A percentile compares a stretch with the other conserved stretches of the same genome.
phyloP scores from a whole-genome alignment of 495 filamentous ascomycete genomes.

The Aspergillus cristatus region DNA sequence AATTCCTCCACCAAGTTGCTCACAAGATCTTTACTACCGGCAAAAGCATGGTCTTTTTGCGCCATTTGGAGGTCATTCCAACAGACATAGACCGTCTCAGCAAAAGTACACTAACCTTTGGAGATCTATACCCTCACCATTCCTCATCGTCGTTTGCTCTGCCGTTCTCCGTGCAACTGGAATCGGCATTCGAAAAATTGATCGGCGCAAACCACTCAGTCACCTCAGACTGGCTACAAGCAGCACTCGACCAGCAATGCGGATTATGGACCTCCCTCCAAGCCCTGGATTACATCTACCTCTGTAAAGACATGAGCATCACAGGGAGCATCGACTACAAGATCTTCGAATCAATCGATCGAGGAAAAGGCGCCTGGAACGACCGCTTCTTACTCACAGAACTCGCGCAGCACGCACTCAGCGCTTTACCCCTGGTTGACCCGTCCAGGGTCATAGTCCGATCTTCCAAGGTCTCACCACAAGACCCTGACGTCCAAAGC shows the following conservation, averaged over 20 bases:
- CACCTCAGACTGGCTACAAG: slow-evolving; percentile 54
- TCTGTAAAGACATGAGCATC: slow-evolving; percentile 59
- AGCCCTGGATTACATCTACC: slow-evolving; percentile 60
- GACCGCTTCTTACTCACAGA: slow-evolving; percentile 79
- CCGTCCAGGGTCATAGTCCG: slow-evolving; percentile 50
- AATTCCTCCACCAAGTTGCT: slow-evolving; percentile 59
- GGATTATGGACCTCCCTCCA: slow-evolving; percentile 57
- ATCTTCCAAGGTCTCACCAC: slow-evolving; percentile 12
- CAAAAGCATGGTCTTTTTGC: slow-evolving; percentile 78
- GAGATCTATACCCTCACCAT: slow-evolving; percentile 39
- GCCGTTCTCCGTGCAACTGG: slow-evolving; percentile 69
- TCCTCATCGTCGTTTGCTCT: slow-evolving; percentile 34
- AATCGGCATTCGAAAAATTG: slow-evolving; percentile 58
- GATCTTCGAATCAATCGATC: slow-evolving; percentile 72
- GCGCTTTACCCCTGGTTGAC: slow-evolving; percentile 39
- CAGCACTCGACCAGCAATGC: slow-evolving; percentile 57
- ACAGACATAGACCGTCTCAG: slow-evolving; percentile 8
- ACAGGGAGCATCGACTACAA: slow-evolving; percentile 53
- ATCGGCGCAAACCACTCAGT: slow-evolving; percentile 62
- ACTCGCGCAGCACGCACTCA: slow-evolving; percentile 61
- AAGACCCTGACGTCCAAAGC: slow-evolving; percentile 8
- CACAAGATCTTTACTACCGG: slow-evolving; percentile 73
- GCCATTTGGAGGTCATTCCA: slow-evolving; percentile 39
- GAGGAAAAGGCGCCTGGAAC: slow-evolving; percentile 57
- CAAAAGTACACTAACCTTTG: slow-evolving; percentile 43